Percentiles rank a stretch among this genome's conserved stretches.
Evolutionary conservation across 805 yeast genomes (phyloP).

Genomic region (Kodamaea laetipori): DNA sequence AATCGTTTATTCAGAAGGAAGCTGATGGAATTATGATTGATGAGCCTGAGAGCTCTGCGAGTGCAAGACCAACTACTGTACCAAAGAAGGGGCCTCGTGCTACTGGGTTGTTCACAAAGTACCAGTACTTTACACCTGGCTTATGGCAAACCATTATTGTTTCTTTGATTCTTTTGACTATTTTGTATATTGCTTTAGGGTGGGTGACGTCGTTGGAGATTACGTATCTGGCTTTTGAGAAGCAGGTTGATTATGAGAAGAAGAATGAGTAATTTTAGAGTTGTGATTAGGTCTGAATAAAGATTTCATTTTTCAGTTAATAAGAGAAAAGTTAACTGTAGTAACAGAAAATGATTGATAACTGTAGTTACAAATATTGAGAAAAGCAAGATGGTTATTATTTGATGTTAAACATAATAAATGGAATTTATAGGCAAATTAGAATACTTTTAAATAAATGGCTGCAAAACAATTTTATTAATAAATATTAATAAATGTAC

Average conservation of each 20-base stretch:
- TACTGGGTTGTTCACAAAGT: slow-evolving; percentile 58
- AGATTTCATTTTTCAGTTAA: background rate
- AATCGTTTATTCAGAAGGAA: slow-evolving; percentile 25
- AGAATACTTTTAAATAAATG: too few relatives aligned
- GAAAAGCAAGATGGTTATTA: too few relatives aligned
- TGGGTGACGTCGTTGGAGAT: slow-evolving; percentile 76
- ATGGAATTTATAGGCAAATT: too few relatives aligned
- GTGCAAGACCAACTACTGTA: background rate
- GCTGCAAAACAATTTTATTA: too few relatives aligned
- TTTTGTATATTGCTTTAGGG: slow-evolving; percentile 62
- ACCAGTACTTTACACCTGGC: slow-evolving; percentile 78
- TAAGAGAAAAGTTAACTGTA: background rate
- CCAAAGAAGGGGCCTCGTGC: slow-evolving; percentile 8
- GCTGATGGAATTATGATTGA: slow-evolving; percentile 28
- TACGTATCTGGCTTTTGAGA: slow-evolving; percentile 81
- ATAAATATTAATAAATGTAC: slow-evolving; percentile 77
- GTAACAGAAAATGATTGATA: background rate
- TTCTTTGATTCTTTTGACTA: slow-evolving; percentile 55
- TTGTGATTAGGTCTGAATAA: background rate
- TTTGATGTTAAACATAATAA: too few relatives aligned
- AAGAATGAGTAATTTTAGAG: slow-evolving; percentile 38
- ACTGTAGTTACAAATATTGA: too few relatives aligned
- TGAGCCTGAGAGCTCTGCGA: slow-evolving; percentile 23
- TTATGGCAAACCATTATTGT: slow-evolving; percentile 75
- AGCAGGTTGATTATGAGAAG: slow-evolving; percentile 55